Base-by-base conservation (phyloP, 2,329 filamentous ascomycete genomes). In the Penicillium sp. region DNA sequence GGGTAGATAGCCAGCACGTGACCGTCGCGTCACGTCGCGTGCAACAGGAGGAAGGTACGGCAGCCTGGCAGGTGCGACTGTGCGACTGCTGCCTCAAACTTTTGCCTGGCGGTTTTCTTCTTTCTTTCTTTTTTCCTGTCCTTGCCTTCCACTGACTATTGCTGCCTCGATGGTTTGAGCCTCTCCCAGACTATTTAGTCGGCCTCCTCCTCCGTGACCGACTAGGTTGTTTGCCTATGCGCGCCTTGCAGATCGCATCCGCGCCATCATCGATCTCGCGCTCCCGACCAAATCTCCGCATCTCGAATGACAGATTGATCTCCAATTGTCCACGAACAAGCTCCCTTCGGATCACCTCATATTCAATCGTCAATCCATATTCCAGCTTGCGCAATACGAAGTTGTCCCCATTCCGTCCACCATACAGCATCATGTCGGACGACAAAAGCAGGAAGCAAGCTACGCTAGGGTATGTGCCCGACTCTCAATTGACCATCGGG, bases 381-480 rank as follows among this genome's bases (percentile, higher is more conserved):
- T 7, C 10, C 6, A 6, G 26, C 8, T 18, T 30, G 26, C 23
- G 24, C 24, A 13, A 30, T 6, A 42, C 15, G 18, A 29, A 21
- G 24, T 9, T 13, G 3, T 36, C 15, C 15, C 17, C 24, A 7
- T 29, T 21, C 20, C 27, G 3, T 7, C 36, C 42, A 32, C 29
- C 9, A 30, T 15, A 27, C 29, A 29, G 3, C 42, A 54, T 40
- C 27, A 70, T 70, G 68, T 56, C 64, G 12, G 64, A 67, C 13
- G 64, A 67, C 27, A 64, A 62, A 53, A 61, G 56, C 48, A 64
- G 62, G 43, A 91, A 90, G 70, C 91, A 96, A 76, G 85, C 89
- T 65, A 96, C 89, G 55, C 77, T 96, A 72, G 90, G 90, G 91
- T 96, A 94, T 77, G 91, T 93, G 57, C 87, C 84, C 74, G 77